Conservation (phyloP, 441 rosid species). For the Bruguiera hainesii region DNA sequence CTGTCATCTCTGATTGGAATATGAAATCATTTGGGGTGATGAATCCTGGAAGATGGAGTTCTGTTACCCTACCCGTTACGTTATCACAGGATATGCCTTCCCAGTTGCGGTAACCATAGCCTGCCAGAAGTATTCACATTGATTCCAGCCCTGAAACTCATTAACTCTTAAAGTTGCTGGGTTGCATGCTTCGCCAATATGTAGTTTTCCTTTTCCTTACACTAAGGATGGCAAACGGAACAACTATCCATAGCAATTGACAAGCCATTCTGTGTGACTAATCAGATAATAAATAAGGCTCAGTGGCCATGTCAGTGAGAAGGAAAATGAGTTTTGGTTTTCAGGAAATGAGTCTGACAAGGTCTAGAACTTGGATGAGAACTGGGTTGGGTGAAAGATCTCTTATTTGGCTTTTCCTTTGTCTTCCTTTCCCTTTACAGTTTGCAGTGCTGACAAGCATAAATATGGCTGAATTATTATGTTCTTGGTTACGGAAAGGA, state of each 20-base stretch:
- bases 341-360: slow-evolving; percentile 6
- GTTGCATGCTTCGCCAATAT: slow-evolving; percentile 28
- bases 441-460: slow-evolving; percentile 38
- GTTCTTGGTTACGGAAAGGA: slow-evolving; percentile 25
- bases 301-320: not conserved
- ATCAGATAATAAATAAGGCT: slow-evolving; percentile 2
- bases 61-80: slow-evolving; percentile 37
- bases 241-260: slow-evolving; percentile 23
- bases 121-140: slow-evolving; percentile 40
- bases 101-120: slow-evolving; percentile 44
- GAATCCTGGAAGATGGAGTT: slow-evolving; percentile 44
- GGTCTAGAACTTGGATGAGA: not conserved
- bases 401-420: slow-evolving; percentile 16
- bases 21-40: slow-evolving; percentile 30
- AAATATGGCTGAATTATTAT: slow-evolving; percentile 33
- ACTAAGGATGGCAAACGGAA: slow-evolving; percentile 18
- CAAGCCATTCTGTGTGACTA: slow-evolving; percentile 26
- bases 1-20: slow-evolving; percentile 47
- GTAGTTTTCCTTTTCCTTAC: slow-evolving; percentile 11
- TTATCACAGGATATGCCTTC: slow-evolving; percentile 45
- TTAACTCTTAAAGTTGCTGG: slow-evolving; percentile 40
- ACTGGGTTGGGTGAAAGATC: slow-evolving; percentile 12
- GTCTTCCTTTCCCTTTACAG: slow-evolving; percentile 28
- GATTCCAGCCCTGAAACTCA: slow-evolving; percentile 38
- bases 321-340: slow-evolving; percentile 6